Base-by-base conservation (phyloP, 805 yeast genomes). In the Candida rishiriensis region DNA sequence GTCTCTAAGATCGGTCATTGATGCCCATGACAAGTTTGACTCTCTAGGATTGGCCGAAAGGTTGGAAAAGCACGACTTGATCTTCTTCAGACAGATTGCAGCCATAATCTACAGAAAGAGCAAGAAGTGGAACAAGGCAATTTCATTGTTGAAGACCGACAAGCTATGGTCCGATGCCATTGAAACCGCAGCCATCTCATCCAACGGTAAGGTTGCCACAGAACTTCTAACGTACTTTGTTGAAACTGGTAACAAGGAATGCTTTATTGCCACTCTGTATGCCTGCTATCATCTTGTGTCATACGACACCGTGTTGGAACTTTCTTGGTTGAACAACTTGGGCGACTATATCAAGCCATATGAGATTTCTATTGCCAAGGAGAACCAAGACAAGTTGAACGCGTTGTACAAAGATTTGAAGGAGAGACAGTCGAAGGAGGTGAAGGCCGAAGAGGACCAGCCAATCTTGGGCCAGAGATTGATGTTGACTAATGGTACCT, bases 81-180 rank as follows among this genome's bases (percentile, higher is more conserved):
- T 93, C 44, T 93, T 89, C 73, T 93, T 93, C 77, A 85, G 97
- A 70, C 95, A 88, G 71, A 88, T 93, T 60, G 95, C 97, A 34
- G 98, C 98, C 40, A 79, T 89, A 55, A 76, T 93, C 53, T 93
- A 86, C 77, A 81, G 96, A 65, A 89, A 89, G 70, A 88, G 88
- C 71, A 90, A 89, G 78, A 91, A 93, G 66, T 93, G 88, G 85
- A 75, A 70, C 63, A 91, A 90, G 75, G 84, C 96, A 40, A 83
- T 93, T 61, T 77, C 90, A 2, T 81, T 93, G 50, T 78, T 89
- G 60, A 93, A 93, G 73, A 78, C 84, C 49, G 98, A 93, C 71
- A 88, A 87, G 68, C 75, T 93, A 57, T 93, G 97, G 98, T 74
- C 84, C 46, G 97, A 90, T 65, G 90, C 96, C 50, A 85, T 93